Conservation (phyloP, 2,329 filamentous ascomycete genomes). For the Lachnellula cervina region DNA sequence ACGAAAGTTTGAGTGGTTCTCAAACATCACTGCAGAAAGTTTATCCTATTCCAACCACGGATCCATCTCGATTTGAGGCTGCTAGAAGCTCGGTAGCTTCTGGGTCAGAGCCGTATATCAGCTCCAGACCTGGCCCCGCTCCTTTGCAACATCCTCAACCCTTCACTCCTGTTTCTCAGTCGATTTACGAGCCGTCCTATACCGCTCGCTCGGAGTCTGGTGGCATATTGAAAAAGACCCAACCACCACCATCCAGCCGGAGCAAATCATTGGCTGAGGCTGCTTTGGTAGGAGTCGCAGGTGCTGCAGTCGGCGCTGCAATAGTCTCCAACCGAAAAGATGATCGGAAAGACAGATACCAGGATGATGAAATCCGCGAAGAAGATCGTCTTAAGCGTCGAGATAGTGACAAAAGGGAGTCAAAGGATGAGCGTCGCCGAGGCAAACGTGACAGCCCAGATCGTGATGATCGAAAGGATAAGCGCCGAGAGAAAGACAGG, state of each 20-base stretch:
- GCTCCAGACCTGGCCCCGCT: constrained; percentile 52
- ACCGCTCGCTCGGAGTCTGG: constrained; percentile 23
- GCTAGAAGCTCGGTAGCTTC: constrained; percentile 46
- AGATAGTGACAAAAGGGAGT: constrained; percentile 18
- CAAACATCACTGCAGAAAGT: constrained; percentile 53
- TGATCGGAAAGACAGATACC: constrained; percentile 23
- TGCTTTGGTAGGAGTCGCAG: constrained; percentile 45
- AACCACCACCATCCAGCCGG: constrained; percentile 31
- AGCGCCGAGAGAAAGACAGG: constrained; percentile 23
- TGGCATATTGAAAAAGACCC: constrained; percentile 19
- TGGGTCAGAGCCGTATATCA: constrained; percentile 36
- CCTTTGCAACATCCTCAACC: constrained; percentile 85
- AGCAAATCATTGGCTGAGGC: constrained; percentile 39
- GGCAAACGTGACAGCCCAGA: constrained; percentile 22
- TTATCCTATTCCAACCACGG: constrained; percentile 61
- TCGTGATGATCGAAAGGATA: constrained; percentile 22
- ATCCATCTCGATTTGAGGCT: constrained; percentile 59
- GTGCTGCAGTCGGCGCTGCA: constrained; percentile 45
- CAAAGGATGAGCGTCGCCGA: constrained; percentile 18
- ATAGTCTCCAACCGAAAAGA: constrained; percentile 36
- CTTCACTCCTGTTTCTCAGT: constrained; percentile 64
- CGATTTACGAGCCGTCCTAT: constrained; percentile 55
- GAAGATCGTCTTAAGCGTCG: constrained; percentile 17
- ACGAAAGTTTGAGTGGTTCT: constrained; percentile 36
- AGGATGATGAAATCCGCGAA: constrained; percentile 17